A percentile compares a stretch with the other conserved stretches of the same genome.
These are phyloP conservation scores for Cytospora mali DNA, from an alignment of 2,329 filamentous ascomycete species.

Conservation along the genomic window DNA sequence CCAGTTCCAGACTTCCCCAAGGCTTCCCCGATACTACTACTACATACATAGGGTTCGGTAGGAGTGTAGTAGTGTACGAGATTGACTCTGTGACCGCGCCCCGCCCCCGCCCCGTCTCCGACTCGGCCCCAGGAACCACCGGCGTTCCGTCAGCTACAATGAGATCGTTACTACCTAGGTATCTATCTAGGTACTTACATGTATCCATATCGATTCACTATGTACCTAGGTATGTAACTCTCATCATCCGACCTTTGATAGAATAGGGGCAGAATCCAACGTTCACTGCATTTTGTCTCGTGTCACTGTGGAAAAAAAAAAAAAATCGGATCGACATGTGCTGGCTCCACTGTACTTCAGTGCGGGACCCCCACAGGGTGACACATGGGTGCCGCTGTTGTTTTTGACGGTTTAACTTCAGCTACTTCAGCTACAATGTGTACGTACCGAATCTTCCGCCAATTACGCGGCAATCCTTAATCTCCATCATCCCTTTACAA, in stretches of 20 bases:
- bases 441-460: not conserved
- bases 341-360: not conserved
- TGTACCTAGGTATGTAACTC: no score
- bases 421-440: no score
- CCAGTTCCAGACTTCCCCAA: not conserved
- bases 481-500: not conserved
- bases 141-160: not conserved
- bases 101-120: not conserved
- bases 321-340: not conserved
- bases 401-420: not conserved
- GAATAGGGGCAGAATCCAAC: no score
- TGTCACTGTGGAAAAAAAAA: no score
- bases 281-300: no score
- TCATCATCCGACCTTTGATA: no score
- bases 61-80: no score
- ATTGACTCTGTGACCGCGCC: no score
- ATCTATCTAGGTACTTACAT: not conserved
- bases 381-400: not conserved
- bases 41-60: no score
- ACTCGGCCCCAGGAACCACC: not conserved
- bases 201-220: no score
- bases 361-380: not conserved
- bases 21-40: no score
- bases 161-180: not conserved
- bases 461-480: not conserved